phyloP scores from a whole-genome alignment of 257 asterid genomes.

The Asclepias syriaca region DNA sequence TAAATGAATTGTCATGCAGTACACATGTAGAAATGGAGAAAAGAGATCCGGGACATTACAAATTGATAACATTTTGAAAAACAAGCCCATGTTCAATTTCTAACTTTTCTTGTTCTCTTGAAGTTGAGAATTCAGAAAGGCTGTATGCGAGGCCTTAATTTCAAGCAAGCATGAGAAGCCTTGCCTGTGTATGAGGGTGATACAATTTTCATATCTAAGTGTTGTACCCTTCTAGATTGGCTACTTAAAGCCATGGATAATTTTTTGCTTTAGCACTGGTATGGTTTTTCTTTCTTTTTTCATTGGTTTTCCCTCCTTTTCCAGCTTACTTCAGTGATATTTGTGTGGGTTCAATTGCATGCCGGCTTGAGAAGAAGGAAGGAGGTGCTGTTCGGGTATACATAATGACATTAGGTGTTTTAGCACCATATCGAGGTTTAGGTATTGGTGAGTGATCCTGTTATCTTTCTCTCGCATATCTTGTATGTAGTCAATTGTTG shows the following conservation, averaged over 20 bases:
- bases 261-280: not conserved
- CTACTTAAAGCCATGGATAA: not conserved
- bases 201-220: not conserved
- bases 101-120: not conserved
- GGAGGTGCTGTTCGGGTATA: slow-evolving; percentile 67
- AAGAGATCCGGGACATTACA: no score
- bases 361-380: slow-evolving; percentile 95
- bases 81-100: not conserved
- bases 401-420: slow-evolving; percentile 74
- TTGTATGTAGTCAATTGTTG: not conserved
- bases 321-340: slow-evolving; percentile 93
- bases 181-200: not conserved
- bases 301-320: slow-evolving; percentile 1
- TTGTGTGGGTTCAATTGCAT: slow-evolving; percentile 92
- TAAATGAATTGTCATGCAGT: not conserved
- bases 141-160: not conserved
- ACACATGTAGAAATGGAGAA: not conserved
- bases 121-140: not conserved
- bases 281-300: not conserved
- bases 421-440: slow-evolving; percentile 51
- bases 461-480: not conserved
- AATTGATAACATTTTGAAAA: not conserved
- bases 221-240: not conserved
- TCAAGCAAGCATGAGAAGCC: not conserved
- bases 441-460: slow-evolving; percentile 39